Evolutionary conservation across 108 stramenopile genomes (phyloP), one percentile per base, ranked within the genome.

Genomic region (Pseudonitzschia multistriata): DNA sequence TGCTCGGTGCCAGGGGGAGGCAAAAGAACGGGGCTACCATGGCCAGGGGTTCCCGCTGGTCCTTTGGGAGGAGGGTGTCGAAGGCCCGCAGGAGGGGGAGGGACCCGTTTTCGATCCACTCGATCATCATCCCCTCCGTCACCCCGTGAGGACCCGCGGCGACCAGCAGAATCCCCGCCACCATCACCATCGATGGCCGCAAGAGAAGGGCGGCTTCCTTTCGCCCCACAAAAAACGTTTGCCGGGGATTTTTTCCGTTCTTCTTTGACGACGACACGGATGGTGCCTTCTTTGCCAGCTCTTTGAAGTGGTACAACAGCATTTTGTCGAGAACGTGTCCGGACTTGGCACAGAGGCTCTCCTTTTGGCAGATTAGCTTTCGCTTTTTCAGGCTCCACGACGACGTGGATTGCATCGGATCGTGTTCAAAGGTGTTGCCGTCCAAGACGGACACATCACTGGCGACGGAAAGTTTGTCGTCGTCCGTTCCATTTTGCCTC

Each of bases 81-180:
- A 62, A 85, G 3, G 84, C 88, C 68, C 86, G 83, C 64, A 83
- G 63, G 13, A 84, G 72, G 25, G 85, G 84, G 5, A 89, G 49
- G 31, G 64, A 67, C n/a, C 88, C 88, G 74, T 81, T 83, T 10
- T 71, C 72, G 33, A 83, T 79, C 84, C 82, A 89, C 17, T 50
- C 37, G 10, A 73, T 74, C 19, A 89, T 66, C 49, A 83, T 64
- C 62, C 66, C 59, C 13, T 70, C 64, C 21, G 84, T 79, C 2
- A 88, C 42, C 5, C 89, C 89, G 4, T 71, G 63, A 42, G 79
- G 83, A 39, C 74, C 64, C n/a, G 72, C 40, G 0, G 87, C 87
- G 63, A 83, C 66, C 57, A 75, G 76, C 21, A 90, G 37, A 28
- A 90, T 83, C 0, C 81, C 79, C 19, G 76, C 70, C 25, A 79